A percentile compares a stretch with the other conserved stretches of the same genome.
Evolutionary conservation across 2,329 filamentous ascomycete species (phyloP).

Genomic region (Colletotrichum magnum): DNA sequence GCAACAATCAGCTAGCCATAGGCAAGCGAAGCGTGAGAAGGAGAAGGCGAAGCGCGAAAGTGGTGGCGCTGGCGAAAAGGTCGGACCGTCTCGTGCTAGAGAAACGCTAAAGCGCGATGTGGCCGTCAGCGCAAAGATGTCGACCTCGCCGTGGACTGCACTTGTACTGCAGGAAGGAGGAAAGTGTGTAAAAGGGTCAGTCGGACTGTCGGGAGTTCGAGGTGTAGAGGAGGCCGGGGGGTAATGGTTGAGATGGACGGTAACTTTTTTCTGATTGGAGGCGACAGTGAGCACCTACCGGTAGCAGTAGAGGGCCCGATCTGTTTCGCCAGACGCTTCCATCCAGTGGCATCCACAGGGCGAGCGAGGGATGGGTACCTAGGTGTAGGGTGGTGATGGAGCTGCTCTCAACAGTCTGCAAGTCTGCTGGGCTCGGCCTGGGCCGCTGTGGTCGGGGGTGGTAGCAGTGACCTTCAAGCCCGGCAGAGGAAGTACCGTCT

Average conservation of each 20-base stretch:
- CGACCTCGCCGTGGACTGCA: constrained; percentile 10
- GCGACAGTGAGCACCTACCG: constrained; percentile 5
- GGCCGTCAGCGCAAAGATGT: constrained; percentile 37
- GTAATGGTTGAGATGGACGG: constrained; percentile 35
- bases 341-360: constrained; percentile 31
- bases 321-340: constrained; percentile 20
- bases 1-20: constrained; percentile 38
- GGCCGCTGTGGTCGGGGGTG: constrained; percentile 21
- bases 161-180: constrained; percentile 15
- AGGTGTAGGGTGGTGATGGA: background rate
- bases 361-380: background rate
- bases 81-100: constrained; percentile 35
- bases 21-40: constrained; percentile 11
- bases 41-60: constrained; percentile 29
- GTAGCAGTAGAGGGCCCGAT: constrained; percentile 8
- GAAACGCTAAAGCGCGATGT: constrained; percentile 33
- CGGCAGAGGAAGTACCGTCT: background rate
- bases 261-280: constrained; percentile 37
- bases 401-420: constrained; percentile 37
- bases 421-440: constrained; percentile 34
- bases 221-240: constrained; percentile 32
- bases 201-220: constrained; percentile 33
- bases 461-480: background rate
- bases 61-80: constrained; percentile 35
- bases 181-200: constrained; percentile 15